These are phyloP conservation scores for Hyparrhenia diplandra DNA, from an alignment of 176 grass and related monocot species.

Conservation along the genomic window DNA sequence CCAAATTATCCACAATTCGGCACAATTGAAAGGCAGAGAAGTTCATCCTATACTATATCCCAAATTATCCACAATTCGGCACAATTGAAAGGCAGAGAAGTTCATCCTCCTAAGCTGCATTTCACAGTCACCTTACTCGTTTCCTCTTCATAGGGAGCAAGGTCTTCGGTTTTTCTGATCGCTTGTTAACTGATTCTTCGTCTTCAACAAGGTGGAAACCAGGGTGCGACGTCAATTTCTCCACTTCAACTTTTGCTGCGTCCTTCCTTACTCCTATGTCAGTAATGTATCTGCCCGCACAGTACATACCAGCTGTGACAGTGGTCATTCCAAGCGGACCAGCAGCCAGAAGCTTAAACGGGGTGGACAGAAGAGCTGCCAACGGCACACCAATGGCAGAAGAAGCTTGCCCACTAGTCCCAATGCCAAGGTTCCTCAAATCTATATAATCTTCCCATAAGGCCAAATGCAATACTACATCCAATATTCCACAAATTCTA, in stretches of 20 bases:
- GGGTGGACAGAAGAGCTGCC: conserved; percentile 76
- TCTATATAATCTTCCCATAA: too few species aligned
- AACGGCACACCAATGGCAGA: conserved; percentile 75
- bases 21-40: too few species aligned
- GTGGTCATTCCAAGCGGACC: conserved; percentile 88
- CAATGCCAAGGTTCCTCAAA: conserved; percentile 65
- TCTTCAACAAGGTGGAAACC: conserved; percentile 34
- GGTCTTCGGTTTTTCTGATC: conserved; percentile 2
- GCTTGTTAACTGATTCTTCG: conserved; percentile 25
- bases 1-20: too few species aligned
- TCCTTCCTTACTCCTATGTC: conserved; percentile 92
- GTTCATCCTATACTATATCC: too few species aligned
- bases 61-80: conserved; percentile 35
- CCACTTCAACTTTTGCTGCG: conserved; percentile 67
- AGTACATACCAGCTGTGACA: conserved; percentile 94
- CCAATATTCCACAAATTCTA: too few species aligned
- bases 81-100: not conserved
- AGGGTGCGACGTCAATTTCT: conserved; percentile 51
- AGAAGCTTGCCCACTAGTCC: conserved; percentile 83
- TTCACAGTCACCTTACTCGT: conserved; percentile 26
- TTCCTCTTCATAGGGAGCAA: conserved; percentile 62
- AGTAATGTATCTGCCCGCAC: conserved; percentile 84
- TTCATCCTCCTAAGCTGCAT: not conserved
- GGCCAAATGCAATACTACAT: too few species aligned
- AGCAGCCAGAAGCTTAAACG: conserved; percentile 75